phyloP scores from a whole-genome alignment of 140 eudicot genomes.

The Erigeron philadelphicus region DNA sequence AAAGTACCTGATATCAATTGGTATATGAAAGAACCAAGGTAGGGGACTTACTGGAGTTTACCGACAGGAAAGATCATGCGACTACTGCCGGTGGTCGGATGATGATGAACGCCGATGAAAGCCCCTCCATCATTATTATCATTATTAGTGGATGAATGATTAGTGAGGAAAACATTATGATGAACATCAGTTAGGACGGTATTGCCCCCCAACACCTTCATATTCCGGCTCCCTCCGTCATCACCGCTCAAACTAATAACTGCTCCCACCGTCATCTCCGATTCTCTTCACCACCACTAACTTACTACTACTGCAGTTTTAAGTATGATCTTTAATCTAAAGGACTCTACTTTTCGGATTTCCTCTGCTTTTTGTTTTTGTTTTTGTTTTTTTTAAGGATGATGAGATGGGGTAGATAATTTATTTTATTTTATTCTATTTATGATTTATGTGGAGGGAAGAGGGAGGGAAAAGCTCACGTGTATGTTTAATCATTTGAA shows the following conservation, averaged over 20 bases:
- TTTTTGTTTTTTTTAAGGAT: too few species aligned
- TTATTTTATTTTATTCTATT: too few species aligned
- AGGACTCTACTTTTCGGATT: too few species aligned
- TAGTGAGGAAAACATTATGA: slow-evolving; percentile 48
- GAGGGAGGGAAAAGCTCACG: too few species aligned
- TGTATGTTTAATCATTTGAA: too few species aligned
- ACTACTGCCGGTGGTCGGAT: slow-evolving; percentile 40
- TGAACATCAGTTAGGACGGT: slow-evolving; percentile 46
- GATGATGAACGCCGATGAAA: slow-evolving; percentile 66
- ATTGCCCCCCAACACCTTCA: slow-evolving; percentile 48
- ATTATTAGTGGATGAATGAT: slow-evolving; percentile 40
- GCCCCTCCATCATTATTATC: slow-evolving; percentile 42
- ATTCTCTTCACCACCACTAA: neutral
- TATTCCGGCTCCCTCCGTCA: slow-evolving; percentile 21
- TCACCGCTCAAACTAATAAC: slow-evolving; percentile 49
- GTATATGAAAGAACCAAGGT: too few species aligned
- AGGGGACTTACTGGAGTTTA: slow-evolving; percentile 49
- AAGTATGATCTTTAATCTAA: too few species aligned
- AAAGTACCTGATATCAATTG: too few species aligned
- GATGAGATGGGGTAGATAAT: too few species aligned
- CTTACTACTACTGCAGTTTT: too few species aligned
- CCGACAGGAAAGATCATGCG: slow-evolving; percentile 78
- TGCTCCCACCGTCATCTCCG: slow-evolving; percentile 71
- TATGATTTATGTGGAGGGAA: too few species aligned
- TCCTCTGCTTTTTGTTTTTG: too few species aligned